phyloP scores from a whole-genome alignment of 2,329 filamentous ascomycete species.

The Aspergillus quadrilineatus region DNA sequence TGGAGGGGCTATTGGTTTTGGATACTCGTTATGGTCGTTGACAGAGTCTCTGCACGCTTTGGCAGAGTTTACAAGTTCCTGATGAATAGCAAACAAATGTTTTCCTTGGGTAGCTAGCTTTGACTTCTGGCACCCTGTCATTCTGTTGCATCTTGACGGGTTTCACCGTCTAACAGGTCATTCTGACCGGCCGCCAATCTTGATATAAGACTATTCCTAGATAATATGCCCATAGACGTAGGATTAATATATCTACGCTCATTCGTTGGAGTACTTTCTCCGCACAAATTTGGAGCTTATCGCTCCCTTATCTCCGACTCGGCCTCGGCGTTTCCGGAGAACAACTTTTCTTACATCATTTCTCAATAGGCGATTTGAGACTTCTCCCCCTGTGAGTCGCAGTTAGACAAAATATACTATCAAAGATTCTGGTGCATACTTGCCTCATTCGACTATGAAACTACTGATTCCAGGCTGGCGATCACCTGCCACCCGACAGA shows the following conservation, averaged over 20 bases:
- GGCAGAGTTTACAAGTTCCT: constrained; percentile 28
- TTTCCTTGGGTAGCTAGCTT: neutral
- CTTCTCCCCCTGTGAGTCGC: neutral
- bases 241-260: neutral
- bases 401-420: neutral
- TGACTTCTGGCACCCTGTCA: neutral
- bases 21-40: constrained; percentile 66
- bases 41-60: constrained; percentile 56
- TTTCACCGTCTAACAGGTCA: neutral
- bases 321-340: constrained; percentile 15
- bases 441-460: constrained; percentile 16
- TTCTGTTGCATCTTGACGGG: neutral
- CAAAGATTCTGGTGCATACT: neutral
- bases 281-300: constrained; percentile 6
- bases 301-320: constrained; percentile 21
- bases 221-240: neutral
- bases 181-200: too few species aligned
- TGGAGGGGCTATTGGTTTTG: constrained; percentile 70
- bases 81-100: neutral
- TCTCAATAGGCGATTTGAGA: neutral
- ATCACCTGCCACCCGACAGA: constrained; percentile 18
- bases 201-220: too few species aligned
- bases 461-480: neutral
- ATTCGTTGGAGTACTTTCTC: neutral
- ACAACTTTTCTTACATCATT: constrained; percentile 4